These are phyloP conservation scores for Tricholoma furcatifolium DNA, from an alignment of 768 basidiomycete genomes.

Conservation along the genomic window DNA sequence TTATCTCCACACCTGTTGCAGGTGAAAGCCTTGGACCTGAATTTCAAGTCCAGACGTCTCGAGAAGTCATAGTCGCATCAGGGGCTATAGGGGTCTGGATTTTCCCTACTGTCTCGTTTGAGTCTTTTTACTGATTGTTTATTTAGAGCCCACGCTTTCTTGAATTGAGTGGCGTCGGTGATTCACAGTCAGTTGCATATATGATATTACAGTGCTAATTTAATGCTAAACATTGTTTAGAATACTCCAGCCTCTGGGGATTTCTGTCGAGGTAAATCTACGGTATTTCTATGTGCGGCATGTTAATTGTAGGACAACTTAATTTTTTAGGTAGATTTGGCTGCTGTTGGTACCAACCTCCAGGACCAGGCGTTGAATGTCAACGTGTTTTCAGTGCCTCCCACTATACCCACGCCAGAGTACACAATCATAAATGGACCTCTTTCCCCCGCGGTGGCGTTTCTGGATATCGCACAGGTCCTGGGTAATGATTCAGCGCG, in stretches of 20 bases:
- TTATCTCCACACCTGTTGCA: conserved; percentile 4
- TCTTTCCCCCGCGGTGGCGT: background rate
- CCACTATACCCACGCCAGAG: background rate
- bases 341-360: conserved; percentile 16
- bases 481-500: conserved; percentile 2
- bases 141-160: conserved; percentile 14
- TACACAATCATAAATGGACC: conserved; percentile 11
- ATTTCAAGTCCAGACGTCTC: background rate
- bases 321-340: conserved; percentile 8
- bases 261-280: conserved; percentile 4
- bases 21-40: background rate
- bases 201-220: too few species aligned
- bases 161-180: conserved; percentile 14
- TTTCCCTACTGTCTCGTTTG: background rate
- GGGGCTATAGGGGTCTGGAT: conserved; percentile 12
- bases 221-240: background rate
- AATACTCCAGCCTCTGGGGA: conserved; percentile 6
- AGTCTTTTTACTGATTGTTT: background rate
- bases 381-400: background rate
- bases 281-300: background rate
- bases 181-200: conserved; percentile 2
- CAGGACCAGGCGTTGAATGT: conserved; percentile 13
- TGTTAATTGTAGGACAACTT: too few species aligned
- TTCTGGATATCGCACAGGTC: conserved; percentile 11
- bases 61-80: conserved; percentile 11